phyloP scores from a whole-genome alignment of 495 filamentous ascomycete species.

The Penicillium riverlandense region DNA sequence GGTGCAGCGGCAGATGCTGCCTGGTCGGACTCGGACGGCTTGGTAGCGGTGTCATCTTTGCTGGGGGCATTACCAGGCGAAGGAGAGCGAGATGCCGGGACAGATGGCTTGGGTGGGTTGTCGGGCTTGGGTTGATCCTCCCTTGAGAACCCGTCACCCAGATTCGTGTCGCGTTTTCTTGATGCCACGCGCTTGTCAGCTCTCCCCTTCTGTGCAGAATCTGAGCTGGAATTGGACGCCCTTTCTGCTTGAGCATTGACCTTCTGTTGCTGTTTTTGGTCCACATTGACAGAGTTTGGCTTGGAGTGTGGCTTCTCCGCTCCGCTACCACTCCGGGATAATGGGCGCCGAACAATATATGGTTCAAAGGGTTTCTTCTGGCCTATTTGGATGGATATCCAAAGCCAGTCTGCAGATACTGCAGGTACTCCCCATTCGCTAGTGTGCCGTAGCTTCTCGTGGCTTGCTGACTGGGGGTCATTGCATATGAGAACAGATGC shows the following conservation, averaged over 20 bases:
- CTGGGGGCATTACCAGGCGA: constrained; percentile 9
- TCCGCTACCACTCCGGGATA: constrained; percentile 16
- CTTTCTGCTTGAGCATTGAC: not conserved
- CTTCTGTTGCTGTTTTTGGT: constrained; percentile 6
- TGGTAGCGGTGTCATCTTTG: not conserved
- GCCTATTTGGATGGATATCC: constrained; percentile 62
- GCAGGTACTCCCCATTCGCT: constrained; percentile 66
- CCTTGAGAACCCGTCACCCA: constrained; percentile 15
- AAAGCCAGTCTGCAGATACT: constrained; percentile 75
- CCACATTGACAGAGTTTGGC: constrained; percentile 5
- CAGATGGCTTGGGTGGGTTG: constrained; percentile 18
- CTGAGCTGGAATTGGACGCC: not conserved
- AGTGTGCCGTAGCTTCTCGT: constrained; percentile 74
- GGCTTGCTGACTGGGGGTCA: constrained; percentile 46
- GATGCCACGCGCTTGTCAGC: not conserved
- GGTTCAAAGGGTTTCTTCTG: constrained; percentile 44
- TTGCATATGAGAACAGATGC: constrained; percentile 65
- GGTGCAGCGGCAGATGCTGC: constrained; percentile 10
- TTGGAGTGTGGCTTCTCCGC: constrained; percentile 11
- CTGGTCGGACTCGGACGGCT: constrained; percentile 6
- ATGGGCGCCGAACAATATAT: constrained; percentile 29
- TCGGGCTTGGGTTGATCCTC: constrained; percentile 13
- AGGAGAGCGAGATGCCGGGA: constrained; percentile 22
- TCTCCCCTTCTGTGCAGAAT: not conserved
- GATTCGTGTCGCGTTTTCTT: constrained; percentile 2